phyloP scores from a whole-genome alignment of 176 grass and related monocot species.

The Lolium multiflorum region DNA sequence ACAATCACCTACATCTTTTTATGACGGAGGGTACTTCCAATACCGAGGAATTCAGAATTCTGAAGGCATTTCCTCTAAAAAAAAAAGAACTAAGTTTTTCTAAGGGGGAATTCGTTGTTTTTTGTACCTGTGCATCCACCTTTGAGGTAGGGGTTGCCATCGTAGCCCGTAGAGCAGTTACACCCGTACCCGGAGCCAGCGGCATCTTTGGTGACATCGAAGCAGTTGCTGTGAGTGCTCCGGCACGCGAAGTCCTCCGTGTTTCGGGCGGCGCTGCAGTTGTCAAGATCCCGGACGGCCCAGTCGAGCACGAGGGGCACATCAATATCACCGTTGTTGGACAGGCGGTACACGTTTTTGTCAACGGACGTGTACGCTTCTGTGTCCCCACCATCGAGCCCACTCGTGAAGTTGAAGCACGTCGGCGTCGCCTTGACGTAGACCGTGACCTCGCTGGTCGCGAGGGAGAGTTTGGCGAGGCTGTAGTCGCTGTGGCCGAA shows the following conservation, averaged over 20 bases:
- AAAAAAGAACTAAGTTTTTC: too few species aligned
- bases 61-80: too few species aligned
- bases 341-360: too few species aligned
- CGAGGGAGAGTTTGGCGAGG: conserved; percentile 31
- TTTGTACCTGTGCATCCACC: too few species aligned
- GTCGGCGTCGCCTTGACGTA: neutral
- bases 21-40: too few species aligned
- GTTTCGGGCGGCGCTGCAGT: conserved; percentile 47
- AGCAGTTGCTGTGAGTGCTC: neutral
- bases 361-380: rapidly evolving
- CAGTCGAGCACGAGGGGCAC: conserved; percentile 62
- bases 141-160: neutral
- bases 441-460: neutral
- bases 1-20: too few species aligned
- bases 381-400: rapidly evolving
- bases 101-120: too few species aligned
- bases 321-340: neutral
- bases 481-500: neutral
- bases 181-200: neutral
- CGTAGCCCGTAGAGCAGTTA: neutral
- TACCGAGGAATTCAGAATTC: too few species aligned
- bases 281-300: conserved; percentile 47
- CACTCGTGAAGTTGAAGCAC: conserved; percentile 37
- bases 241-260: conserved; percentile 58
- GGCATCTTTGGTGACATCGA: neutral